Base-by-base conservation (phyloP, 1,284 basidiomycete genomes). In the Trametes polyzona region DNA sequence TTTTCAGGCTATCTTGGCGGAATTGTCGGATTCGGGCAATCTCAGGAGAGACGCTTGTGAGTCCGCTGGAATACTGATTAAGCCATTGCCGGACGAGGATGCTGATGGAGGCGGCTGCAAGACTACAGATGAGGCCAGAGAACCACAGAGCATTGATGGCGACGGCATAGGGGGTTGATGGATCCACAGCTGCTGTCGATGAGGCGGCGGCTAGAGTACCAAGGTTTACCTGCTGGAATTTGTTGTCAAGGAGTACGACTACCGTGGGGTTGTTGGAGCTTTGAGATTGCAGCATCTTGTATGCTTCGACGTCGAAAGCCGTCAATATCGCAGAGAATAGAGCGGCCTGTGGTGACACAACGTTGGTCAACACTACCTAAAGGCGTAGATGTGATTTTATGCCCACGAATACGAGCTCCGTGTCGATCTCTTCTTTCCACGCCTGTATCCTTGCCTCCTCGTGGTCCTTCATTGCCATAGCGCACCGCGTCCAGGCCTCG, bases 321-420 rank as follows among this genome's bases (percentile, higher is more conserved):
- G 66, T 69, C 12, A 67, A 41, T 2, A 66, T 64, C 0, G 66
- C 67, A 4, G 67, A 69, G 51, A 66, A 69, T 8, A 67, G 43
- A 42, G 63, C 67, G 1, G 67, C 67, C 67, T 69, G 47, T 30
- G 21, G n/a, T 5, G 17, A 27, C 12, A 14, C 35, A 17, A 26
- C 19, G 21, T 14, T 23, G 14, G 32, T 14, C 10, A n/a, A 16
- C 35, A n/a, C 10, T 26, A 26, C 11, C 4, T 14, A 17, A 7
- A 14, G 9, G 6, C 4, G 1, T n/a, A 5, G 5, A 8, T 14
- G n/a, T 7, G 5, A 2, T 17, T 6, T 17, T 14, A 24, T 47
- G 61, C 65, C 47, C 47, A 67, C 65, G 47, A 65, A 65, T 12
- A 67, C 62, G 7, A 67, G 60, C 21, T 65, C 60, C 1, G 64